phyloP scores from a whole-genome alignment of 805 yeast genomes.

The Yamadazyma phyllophila region DNA sequence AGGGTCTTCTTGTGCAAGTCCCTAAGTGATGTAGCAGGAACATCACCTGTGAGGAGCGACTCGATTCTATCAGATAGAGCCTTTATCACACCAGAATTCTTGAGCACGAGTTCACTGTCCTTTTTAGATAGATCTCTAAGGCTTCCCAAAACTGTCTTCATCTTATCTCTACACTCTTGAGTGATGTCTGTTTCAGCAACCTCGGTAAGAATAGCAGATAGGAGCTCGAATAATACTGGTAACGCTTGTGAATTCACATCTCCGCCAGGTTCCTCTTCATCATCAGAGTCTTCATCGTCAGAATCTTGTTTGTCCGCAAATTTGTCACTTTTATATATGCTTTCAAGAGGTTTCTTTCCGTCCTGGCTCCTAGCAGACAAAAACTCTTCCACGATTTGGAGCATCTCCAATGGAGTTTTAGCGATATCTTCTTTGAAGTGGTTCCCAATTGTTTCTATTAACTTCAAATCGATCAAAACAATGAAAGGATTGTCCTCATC shows the following conservation, averaged over 20 bases:
- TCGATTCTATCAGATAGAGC: conserved; percentile 32
- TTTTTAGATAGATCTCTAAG: conserved; percentile 20
- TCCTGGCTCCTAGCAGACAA: conserved; percentile 12
- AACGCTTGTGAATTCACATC: conserved; percentile 17
- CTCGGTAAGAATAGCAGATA: conserved; percentile 37
- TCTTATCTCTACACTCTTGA: conserved; percentile 23
- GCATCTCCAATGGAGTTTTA: conserved; percentile 54
- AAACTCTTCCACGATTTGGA: conserved; percentile 38
- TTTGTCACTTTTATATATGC: conserved; percentile 23
- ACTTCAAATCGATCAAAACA: conserved; percentile 56
- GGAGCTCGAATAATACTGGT: conserved; percentile 32
- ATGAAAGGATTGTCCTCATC: conserved; percentile 49
- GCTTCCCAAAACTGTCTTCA: conserved; percentile 22
- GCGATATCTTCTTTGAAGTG: conserved; percentile 57
- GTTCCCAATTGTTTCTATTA: conserved; percentile 61
- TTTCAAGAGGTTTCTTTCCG: too few relatives aligned
- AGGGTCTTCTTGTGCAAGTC: conserved; percentile 41
- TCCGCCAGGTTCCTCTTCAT: conserved; percentile 24
- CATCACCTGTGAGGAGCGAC: conserved; percentile 25
- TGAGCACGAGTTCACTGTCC: conserved; percentile 8
- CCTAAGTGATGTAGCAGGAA: conserved; percentile 16
- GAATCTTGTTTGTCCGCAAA: conserved; percentile 17
- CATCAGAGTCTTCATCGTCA: conserved; percentile 24
- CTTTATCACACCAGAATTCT: conserved; percentile 16
- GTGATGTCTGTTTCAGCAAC: conserved; percentile 21